Base-by-base conservation (phyloP, 257 asterid genomes). In the Rhazya stricta region DNA sequence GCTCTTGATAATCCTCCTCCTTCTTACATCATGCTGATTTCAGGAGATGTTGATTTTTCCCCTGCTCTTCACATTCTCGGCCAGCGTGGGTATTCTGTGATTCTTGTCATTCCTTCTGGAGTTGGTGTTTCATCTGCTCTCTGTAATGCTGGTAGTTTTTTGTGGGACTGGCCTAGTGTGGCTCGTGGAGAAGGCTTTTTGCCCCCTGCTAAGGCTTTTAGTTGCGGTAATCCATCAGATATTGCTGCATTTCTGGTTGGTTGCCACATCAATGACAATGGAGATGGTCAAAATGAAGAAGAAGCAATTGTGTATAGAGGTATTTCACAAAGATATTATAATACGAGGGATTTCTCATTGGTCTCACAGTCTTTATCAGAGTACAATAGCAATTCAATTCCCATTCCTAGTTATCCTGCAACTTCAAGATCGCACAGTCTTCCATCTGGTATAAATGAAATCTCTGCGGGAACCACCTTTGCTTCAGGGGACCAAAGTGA, bases 11-110 rank as follows among this genome's bases (percentile, higher is more conserved):
- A 91, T 76, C 92, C 81, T 63, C 97, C 99, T 29, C 99, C 99
- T 0, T 93, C 98, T 42, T 81, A 94, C 41, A 92, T 93, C 80
- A 65, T 95, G 95, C 89, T 95, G 69, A 93, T 96, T 45, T 93
- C 99, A 0, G 99, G 99, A 41, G 99, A 96, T 78, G 96, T 96
- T 65, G 99, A 96, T 83, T 96, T 96, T 82, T 82, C 99, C 48
- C 96, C 91, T 5, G 97, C 99, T 5, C 98, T 96, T 54, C 98
- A 96, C 81, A 88, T 93, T 75, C 90, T 96, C 1, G 98, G 97
- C 7, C 99, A 95, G 69, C 90, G 99, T 65, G 98, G 99, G 16
- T 95, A 95, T 84, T 89, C 89, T 32, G 86, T 95, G 61, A 85
- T 95, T 36, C 92, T 95, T 19, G 96, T 89, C 34, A 88, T 93